A percentile compares a stretch with the other conserved stretches of the same genome.
Evolutionary conservation across 768 basidiomycete genomes (phyloP).

Genomic region (Termitomyces sp.): DNA sequence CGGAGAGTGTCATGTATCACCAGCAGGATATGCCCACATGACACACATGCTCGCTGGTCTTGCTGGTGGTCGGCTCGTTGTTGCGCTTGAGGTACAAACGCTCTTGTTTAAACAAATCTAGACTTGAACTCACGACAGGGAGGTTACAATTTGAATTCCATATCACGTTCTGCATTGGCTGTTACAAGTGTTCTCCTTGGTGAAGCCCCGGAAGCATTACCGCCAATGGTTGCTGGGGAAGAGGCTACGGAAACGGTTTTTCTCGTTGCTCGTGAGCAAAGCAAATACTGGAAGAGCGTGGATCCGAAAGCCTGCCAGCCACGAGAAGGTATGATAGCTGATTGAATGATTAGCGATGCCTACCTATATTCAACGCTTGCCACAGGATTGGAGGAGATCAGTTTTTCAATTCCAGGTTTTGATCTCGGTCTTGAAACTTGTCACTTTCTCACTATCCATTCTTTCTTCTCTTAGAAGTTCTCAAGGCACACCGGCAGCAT

Average conservation of each 20-base stretch:
- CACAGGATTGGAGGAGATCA: slow-evolving; percentile 56
- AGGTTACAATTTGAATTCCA: slow-evolving; percentile 90
- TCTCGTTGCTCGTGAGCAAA: slow-evolving; percentile 83
- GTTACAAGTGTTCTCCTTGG: slow-evolving; percentile 88
- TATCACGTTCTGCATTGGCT: slow-evolving; percentile 81
- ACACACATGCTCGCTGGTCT: slow-evolving; percentile 92
- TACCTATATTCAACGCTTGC: slow-evolving; percentile 3
- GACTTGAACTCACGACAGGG: slow-evolving; percentile 47
- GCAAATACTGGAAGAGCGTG: slow-evolving; percentile 87
- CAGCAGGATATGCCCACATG: slow-evolving; percentile 96
- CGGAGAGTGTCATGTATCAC: slow-evolving; percentile 87
- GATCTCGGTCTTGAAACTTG: slow-evolving; percentile 2
- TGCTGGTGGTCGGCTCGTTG: slow-evolving; percentile 84
- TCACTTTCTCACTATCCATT: not conserved
- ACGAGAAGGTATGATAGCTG: slow-evolving; percentile 50
- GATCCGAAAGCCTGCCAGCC: slow-evolving; percentile 81
- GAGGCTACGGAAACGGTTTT: slow-evolving; percentile 86
- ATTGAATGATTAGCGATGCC: not conserved
- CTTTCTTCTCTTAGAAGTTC: slow-evolving; percentile 50
- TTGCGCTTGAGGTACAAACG: slow-evolving; percentile 78
- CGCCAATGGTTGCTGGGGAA: slow-evolving; percentile 70
- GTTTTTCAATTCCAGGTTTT: slow-evolving; percentile 66
- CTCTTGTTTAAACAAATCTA: not conserved
- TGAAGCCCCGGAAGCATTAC: slow-evolving; percentile 73
- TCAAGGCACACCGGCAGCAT: slow-evolving; percentile 86